Conservation (phyloP, 148 eudicot species). For the Heliosperma pusillum region DNA sequence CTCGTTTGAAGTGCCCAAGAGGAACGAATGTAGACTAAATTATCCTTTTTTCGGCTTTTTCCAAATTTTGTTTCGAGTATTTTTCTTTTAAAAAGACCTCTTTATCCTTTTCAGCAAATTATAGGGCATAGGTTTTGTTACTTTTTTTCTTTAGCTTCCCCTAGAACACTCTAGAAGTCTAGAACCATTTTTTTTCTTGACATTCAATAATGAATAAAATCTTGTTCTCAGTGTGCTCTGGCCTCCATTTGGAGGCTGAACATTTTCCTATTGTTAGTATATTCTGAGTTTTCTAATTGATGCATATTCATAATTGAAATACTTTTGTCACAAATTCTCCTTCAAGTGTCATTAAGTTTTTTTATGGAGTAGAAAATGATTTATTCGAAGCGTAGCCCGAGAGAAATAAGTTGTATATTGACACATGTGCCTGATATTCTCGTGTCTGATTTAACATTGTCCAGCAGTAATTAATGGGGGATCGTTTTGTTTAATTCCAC, state of each 20-base stretch:
- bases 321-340: no score
- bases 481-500: no score
- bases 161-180: neutral
- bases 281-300: no score
- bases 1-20: neutral
- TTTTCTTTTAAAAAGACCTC: neutral
- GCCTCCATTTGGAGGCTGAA: neutral
- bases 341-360: no score
- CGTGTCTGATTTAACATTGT: no score
- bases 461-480: no score
- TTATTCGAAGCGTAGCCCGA: no score
- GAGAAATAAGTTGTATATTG: no score
- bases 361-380: no score
- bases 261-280: neutral
- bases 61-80: constrained; percentile 26
- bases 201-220: neutral
- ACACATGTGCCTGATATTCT: no score
- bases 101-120: constrained; percentile 2
- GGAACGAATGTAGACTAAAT: constrained; percentile 10
- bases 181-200: no score
- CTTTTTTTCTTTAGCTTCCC: neutral
- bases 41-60: constrained; percentile 14
- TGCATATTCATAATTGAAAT: no score
- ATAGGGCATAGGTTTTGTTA: neutral
- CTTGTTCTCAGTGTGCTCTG: neutral